Conservation (phyloP, 2,329 filamentous ascomycete genomes). For the Xylaria arbuscula region DNA sequence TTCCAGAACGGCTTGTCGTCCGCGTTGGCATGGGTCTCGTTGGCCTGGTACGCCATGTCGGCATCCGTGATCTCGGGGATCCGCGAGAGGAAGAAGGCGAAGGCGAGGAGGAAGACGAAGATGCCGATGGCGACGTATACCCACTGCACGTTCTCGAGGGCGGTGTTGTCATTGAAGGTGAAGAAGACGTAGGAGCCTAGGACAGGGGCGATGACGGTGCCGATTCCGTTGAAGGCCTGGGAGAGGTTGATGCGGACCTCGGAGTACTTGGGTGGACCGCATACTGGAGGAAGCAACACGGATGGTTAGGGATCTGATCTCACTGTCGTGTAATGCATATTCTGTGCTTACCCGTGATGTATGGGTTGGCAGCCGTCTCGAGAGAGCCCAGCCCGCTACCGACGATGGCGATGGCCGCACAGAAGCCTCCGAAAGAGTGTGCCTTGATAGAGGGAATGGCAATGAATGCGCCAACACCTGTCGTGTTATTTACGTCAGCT, state of each 20-base stretch:
- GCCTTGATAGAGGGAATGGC: conserved; percentile 67
- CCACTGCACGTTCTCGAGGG: conserved; percentile 77
- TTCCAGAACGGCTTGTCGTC: conserved; percentile 73
- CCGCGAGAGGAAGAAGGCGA: conserved; percentile 72
- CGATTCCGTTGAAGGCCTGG: conserved; percentile 81
- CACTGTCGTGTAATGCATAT: neutral
- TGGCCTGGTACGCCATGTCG: conserved; percentile 71
- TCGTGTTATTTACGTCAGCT: conserved; percentile 39
- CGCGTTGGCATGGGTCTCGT: conserved; percentile 62
- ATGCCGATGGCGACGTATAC: conserved; percentile 78
- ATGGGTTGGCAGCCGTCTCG: conserved; percentile 82
- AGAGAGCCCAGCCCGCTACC: conserved; percentile 78
- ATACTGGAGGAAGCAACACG: conserved; percentile 53
- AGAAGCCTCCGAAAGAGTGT: conserved; percentile 79
- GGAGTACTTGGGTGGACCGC: conserved; percentile 75
- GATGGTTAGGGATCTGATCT: conserved; percentile 27
- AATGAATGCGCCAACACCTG: conserved; percentile 66
- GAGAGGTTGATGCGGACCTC: conserved; percentile 79
- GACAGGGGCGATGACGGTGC: conserved; percentile 77
- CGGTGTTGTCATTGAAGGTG: conserved; percentile 65
- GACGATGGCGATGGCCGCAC: conserved; percentile 77
- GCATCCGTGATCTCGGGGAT: conserved; percentile 79
- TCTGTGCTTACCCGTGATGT: conserved; percentile 64
- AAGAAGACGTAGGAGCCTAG: conserved; percentile 81
- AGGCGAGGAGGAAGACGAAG: conserved; percentile 75